Percentiles rank a stretch among this genome's conserved stretches.
Evolutionary conservation across 2,329 filamentous ascomycete genomes (phyloP).

Genomic region (Mycocentrospora acerina): DNA sequence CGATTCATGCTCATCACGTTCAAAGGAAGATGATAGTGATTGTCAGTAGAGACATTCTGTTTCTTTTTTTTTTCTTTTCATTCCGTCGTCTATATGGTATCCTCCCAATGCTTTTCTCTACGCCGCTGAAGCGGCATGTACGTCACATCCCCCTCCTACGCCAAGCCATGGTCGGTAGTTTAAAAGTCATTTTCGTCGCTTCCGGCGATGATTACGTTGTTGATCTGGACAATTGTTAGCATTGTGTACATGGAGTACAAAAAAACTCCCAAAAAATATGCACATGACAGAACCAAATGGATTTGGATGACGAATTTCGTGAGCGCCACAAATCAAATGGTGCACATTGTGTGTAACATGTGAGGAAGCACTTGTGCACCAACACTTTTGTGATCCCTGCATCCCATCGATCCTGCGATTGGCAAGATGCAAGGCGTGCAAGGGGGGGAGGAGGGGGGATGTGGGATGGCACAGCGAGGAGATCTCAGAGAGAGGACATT

Average conservation of each 20-base stretch:
- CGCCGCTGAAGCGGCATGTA: neutral
- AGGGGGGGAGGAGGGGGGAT: constrained; percentile 11
- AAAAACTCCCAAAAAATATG: constrained; percentile 4
- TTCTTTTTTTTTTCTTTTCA: constrained; percentile 8
- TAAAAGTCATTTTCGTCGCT: constrained; percentile 87
- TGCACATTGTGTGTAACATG: constrained; percentile 22
- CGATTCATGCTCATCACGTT: too few relatives aligned
- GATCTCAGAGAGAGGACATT: constrained; percentile 7
- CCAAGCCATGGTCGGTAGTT: constrained; percentile 1
- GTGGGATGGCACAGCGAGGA: constrained; percentile 10
- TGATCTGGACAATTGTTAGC: constrained; percentile 53
- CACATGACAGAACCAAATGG: neutral
- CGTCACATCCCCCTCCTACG: neutral
- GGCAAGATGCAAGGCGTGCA: constrained; percentile 5
- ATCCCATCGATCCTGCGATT: constrained; percentile 2
- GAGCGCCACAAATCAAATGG: constrained; percentile 13
- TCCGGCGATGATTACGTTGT: constrained; percentile 92
- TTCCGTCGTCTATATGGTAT: constrained; percentile 17
- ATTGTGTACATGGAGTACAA: constrained; percentile 3
- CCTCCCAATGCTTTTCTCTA: constrained; percentile 7
- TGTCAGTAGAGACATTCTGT: neutral
- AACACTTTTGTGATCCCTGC: too few relatives aligned
- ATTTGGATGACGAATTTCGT: constrained; percentile 5
- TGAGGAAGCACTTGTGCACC: constrained; percentile 9
- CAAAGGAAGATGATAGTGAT: too few relatives aligned